Evolutionary conservation across 352 stramenopile species (phyloP), one percentile per base, ranked within the genome.

Genomic region (Globisporangium viniferum): DNA sequence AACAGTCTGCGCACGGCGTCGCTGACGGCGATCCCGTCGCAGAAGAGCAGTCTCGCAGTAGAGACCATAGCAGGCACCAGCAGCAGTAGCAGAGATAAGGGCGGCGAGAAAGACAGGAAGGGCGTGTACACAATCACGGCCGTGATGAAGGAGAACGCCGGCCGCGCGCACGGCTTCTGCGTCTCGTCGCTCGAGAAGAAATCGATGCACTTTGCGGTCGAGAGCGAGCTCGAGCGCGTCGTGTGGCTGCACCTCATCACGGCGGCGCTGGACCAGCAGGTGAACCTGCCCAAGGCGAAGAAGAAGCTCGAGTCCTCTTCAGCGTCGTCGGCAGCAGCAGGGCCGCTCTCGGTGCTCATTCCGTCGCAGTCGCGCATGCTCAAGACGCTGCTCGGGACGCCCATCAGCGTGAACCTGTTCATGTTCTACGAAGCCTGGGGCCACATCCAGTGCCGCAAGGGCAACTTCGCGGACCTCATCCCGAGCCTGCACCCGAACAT

Each of bases 341-440:
- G 39, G 1, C 63, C 39, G 53, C 36, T 54, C 41, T 36, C 22
- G 1, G 63, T 55, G n/a, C 18, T 56, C 15, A 68, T 57, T 48
- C 46, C 64, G n/a, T 57, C 60, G 20, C 31, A 41, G 20, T 59
- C 61, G 44, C 41, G 77, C 15, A 62, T 80, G 64, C 67, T 81
- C 29, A 74, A 73, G 64, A 92, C 85, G 44, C 60, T 94, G 51
- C 59, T 90, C 22, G 78, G 77, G 44, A 77, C 73, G n/a, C 70
- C 82, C 1, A 87, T 92, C 18, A 69, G 54, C 55, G 79, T 93
- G 12, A 82, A 93, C 41, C 58, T 95, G 29, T 70, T 75, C 31
- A 69, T 85, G 57, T 86, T 93, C 24, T 95, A 95, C 68, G 82
- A 92, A 3, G 77, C 84, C 2, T 95, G 82, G 81, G 85, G 85